Evolutionary conservation across 106 monocot species (phyloP).

Genomic region (Agapanthus africanus): DNA sequence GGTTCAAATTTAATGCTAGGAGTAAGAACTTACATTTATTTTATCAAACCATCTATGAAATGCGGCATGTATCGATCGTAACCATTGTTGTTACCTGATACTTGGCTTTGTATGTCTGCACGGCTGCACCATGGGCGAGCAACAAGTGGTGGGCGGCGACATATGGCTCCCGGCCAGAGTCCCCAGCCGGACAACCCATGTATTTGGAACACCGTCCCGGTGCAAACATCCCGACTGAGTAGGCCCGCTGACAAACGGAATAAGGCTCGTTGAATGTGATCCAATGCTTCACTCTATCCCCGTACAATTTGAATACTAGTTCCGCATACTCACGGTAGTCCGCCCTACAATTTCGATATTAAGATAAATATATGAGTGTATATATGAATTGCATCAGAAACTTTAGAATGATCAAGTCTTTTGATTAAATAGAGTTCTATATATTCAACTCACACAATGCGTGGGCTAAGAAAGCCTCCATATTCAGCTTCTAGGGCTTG

Average conservation of each 20-base stretch:
- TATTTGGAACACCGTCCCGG: conserved; percentile 8
- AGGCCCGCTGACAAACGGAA: not conserved
- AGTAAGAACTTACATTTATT: not conserved
- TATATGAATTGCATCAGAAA: not conserved
- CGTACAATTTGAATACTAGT: conserved; percentile 32
- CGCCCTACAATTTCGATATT: conserved; percentile 9
- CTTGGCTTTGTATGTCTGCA: conserved; percentile 21
- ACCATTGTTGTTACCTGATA: conserved; percentile 14
- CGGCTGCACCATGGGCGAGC: conserved; percentile 37
- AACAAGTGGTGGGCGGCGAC: conserved; percentile 33
- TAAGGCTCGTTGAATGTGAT: not conserved
- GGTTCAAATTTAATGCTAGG: not conserved
- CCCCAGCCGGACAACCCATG: conserved; percentile 12
- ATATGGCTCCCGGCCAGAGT: conserved; percentile 45
- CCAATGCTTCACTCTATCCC: conserved; percentile 15
- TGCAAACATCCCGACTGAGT: not conserved
- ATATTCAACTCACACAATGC: conserved; percentile 28
- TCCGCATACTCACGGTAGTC: conserved; percentile 38
- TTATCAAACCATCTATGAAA: not conserved
- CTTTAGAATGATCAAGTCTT: too few species aligned
- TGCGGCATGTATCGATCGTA: not conserved
- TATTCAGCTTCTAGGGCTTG: conserved; percentile 44
- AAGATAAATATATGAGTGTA: not conserved
- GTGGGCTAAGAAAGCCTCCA: conserved; percentile 31
- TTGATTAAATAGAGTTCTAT: too few species aligned